Evolutionary conservation across 805 yeast species (phyloP).

Genomic region (Brettanomyces naardenensis): DNA sequence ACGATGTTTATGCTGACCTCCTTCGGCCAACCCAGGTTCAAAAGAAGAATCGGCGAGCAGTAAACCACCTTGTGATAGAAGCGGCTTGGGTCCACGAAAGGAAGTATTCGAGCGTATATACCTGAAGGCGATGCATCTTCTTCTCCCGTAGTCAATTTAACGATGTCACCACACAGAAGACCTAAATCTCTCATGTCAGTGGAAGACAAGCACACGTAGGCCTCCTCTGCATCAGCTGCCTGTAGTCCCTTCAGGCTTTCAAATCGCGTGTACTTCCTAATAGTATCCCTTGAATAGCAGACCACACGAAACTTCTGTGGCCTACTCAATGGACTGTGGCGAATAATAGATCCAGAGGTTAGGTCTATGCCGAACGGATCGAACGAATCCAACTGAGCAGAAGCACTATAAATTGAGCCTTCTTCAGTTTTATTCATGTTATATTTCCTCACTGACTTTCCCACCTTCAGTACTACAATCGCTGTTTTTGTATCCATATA

Average conservation of each 20-base stretch:
- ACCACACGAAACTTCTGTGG: neutral
- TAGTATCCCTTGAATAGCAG: constrained; percentile 1
- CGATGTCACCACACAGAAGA: constrained; percentile 62
- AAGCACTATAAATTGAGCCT: neutral
- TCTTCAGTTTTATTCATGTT: neutral
- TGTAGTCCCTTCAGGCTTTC: constrained; percentile 12
- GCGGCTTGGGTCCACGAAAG: constrained; percentile 58
- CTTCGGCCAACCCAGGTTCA: constrained; percentile 30
- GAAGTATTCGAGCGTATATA: constrained; percentile 37
- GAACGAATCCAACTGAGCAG: neutral
- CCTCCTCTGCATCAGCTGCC: constrained; percentile 36
- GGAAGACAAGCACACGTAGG: constrained; percentile 39
- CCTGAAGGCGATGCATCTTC: constrained; percentile 4
- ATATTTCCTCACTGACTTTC: no score
- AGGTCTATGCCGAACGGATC: neutral
- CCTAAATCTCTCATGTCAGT: constrained; percentile 49
- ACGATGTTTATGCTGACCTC: constrained; percentile 7
- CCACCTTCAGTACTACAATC: constrained; percentile 43
- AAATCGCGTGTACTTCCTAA: constrained; percentile 14
- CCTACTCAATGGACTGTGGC: neutral
- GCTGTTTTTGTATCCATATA: constrained; percentile 35
- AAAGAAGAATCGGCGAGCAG: constrained; percentile 54
- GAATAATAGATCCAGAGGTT: neutral
- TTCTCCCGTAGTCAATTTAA: constrained; percentile 18
- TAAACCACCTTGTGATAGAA: constrained; percentile 34